Conservation (phyloP, 805 yeast genomes). For the Candida yuanshanica region DNA sequence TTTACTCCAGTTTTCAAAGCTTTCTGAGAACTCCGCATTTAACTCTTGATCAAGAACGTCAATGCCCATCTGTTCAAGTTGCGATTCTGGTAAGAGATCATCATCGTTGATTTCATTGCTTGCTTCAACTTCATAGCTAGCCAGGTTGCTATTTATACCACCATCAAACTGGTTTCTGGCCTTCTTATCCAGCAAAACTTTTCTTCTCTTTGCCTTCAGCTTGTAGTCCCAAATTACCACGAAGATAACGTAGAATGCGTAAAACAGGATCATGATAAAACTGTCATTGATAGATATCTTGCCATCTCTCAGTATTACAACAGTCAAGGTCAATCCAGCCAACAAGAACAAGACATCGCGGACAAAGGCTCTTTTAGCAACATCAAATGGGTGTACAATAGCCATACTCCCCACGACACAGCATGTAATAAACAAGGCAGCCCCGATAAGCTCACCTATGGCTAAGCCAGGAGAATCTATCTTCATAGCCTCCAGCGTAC, state of each 20-base stretch:
- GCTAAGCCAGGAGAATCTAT: slow-evolving; percentile 71
- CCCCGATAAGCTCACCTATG: slow-evolving; percentile 86
- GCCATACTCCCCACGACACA: slow-evolving; percentile 84
- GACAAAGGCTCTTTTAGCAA: slow-evolving; percentile 29
- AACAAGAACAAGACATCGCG: slow-evolving; percentile 55
- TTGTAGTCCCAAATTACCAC: slow-evolving; percentile 30
- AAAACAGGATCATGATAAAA: slow-evolving; percentile 47
- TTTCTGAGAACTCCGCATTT: slow-evolving; percentile 5
- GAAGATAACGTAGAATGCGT: slow-evolving; percentile 50
- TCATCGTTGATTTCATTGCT: slow-evolving; percentile 21
- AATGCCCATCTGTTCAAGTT: slow-evolving; percentile 8
- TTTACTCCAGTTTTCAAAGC: slow-evolving; percentile 17
- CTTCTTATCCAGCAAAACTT: slow-evolving; percentile 17
- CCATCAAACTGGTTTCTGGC: slow-evolving; percentile 16
- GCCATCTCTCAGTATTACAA: slow-evolving; percentile 54
- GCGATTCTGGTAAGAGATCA: slow-evolving; percentile 13
- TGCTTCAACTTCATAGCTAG: slow-evolving; percentile 7
- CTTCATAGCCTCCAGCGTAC: slow-evolving; percentile 79
- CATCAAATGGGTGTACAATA: slow-evolving; percentile 60
- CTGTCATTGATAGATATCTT: slow-evolving; percentile 52
- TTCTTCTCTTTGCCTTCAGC: slow-evolving; percentile 13
- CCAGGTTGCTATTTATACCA: not conserved
- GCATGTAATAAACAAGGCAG: slow-evolving; percentile 76
- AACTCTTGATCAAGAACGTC: slow-evolving; percentile 14
- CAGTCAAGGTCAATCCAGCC: slow-evolving; percentile 39